phyloP scores from a whole-genome alignment of 352 stramenopile species.

The Lagenidium giganteum region DNA sequence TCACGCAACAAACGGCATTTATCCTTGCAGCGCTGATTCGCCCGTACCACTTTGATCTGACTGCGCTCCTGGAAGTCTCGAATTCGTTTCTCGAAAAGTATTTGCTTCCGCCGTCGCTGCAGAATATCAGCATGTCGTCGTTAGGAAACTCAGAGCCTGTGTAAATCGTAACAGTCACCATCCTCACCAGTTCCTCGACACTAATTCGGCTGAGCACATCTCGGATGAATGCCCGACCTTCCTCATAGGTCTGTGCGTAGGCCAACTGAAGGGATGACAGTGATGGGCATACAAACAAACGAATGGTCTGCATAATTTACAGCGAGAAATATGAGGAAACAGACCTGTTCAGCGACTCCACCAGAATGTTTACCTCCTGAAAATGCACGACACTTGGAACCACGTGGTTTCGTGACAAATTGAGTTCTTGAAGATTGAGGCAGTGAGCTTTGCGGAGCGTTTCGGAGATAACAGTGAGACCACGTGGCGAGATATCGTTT shows the following conservation, averaged over 20 bases:
- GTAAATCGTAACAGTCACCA: not conserved
- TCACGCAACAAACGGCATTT: conserved; percentile 37
- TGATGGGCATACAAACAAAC: conserved; percentile 26
- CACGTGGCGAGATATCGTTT: conserved; percentile 41
- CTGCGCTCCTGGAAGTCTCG: conserved; percentile 23
- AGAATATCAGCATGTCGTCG: not conserved
- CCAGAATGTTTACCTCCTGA: conserved; percentile 36
- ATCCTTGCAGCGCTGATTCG: conserved; percentile 26
- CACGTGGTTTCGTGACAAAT: conserved; percentile 40
- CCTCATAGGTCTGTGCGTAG: conserved; percentile 33
- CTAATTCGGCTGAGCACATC: conserved; percentile 30
- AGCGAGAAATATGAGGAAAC: not conserved
- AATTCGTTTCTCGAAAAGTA: conserved; percentile 32
- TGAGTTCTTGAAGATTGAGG: conserved; percentile 40
- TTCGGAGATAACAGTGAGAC: conserved; percentile 31
- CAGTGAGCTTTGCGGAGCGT: conserved; percentile 30
- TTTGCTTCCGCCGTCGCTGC: conserved; percentile 34
- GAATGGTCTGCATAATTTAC: not conserved
- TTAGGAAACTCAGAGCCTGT: not conserved
- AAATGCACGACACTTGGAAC: conserved; percentile 38
- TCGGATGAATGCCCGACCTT: conserved; percentile 35
- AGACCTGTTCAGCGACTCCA: not conserved
- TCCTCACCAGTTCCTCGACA: conserved; percentile 51
- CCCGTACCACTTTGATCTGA: conserved; percentile 21
- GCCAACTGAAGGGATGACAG: conserved; percentile 39